These are phyloP conservation scores for Pneumocystis carinii DNA, from an alignment of 1,139 yeast genomes.

Conservation along the genomic window DNA sequence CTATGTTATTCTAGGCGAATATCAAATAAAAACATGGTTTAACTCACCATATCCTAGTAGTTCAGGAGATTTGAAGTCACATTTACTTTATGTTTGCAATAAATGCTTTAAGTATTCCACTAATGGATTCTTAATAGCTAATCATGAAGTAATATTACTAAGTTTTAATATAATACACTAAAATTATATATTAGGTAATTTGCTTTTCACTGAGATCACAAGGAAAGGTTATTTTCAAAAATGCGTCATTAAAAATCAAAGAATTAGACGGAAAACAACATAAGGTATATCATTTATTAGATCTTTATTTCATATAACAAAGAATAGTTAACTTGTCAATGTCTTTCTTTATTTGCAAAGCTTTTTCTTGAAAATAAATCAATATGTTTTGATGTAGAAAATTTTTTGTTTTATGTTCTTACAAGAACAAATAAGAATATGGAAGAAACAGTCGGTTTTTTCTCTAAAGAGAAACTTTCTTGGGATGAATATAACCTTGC, in stretches of 20 bases:
- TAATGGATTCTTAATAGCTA: neutral
- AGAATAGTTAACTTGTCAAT: slow-evolving; percentile 51
- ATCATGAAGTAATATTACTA: neutral
- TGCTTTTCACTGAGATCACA: neutral
- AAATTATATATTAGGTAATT: neutral
- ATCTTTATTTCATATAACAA: neutral
- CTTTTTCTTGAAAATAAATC: slow-evolving; percentile 85
- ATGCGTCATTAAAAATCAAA: neutral
- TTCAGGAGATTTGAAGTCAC: neutral
- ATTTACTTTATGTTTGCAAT: slow-evolving; percentile 2
- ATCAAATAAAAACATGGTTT: slow-evolving; percentile 1
- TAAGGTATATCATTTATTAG: neutral
- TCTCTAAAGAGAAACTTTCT: slow-evolving; percentile 71
- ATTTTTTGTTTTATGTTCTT: slow-evolving; percentile 67
- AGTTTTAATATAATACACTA: neutral
- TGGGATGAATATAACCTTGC: slow-evolving; percentile 81
- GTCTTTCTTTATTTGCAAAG: slow-evolving; percentile 70
- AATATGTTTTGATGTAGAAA: slow-evolving; percentile 62
- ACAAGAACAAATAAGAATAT: slow-evolving; percentile 28
- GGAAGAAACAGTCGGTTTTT: slow-evolving; percentile 54
- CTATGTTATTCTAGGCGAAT: slow-evolving; percentile 1
- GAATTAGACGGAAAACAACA: neutral
- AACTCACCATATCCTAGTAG: neutral
- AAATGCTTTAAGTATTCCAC: slow-evolving; percentile 2
- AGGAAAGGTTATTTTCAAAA: neutral